Conservation (phyloP, 1,139 yeast species). For the Pichia norvegensis region DNA sequence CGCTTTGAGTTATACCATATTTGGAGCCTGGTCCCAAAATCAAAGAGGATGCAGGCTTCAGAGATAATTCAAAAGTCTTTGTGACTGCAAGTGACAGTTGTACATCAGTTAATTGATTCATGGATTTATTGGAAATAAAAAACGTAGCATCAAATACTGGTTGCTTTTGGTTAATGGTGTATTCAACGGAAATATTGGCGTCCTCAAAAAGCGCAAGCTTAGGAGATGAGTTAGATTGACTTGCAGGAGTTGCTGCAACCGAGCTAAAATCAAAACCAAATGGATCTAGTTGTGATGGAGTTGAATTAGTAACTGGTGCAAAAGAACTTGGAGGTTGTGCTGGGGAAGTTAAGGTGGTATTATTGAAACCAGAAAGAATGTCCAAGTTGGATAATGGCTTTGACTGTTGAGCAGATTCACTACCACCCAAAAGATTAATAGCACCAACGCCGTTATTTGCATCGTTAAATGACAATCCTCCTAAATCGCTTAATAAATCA, state of each 20-base stretch:
- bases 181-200: constrained; percentile 44
- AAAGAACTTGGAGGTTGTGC: constrained; percentile 1
- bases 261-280: constrained; percentile 42
- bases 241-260: constrained; percentile 16
- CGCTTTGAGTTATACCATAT: constrained; percentile 53
- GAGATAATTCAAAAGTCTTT: constrained; percentile 53
- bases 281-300: constrained; percentile 37
- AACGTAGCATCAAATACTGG: constrained; percentile 33
- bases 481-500: constrained; percentile 66
- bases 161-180: constrained; percentile 35
- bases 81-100: constrained; percentile 81
- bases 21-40: constrained; percentile 42
- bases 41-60: constrained; percentile 65
- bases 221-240: constrained; percentile 28
- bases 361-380: constrained; percentile 14
- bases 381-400: constrained; percentile 13
- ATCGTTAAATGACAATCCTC: constrained; percentile 45
- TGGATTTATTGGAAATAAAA: constrained; percentile 40
- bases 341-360: constrained; percentile 6
- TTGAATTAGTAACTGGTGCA: neutral
- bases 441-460: constrained; percentile 26
- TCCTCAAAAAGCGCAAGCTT: constrained; percentile 37
- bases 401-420: constrained; percentile 13
- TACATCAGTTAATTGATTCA: constrained; percentile 43
- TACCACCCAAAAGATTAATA: constrained; percentile 31